These are phyloP conservation scores for Schizophyllum amplum DNA, from an alignment of 1,284 basidiomycete species.

Conservation along the genomic window DNA sequence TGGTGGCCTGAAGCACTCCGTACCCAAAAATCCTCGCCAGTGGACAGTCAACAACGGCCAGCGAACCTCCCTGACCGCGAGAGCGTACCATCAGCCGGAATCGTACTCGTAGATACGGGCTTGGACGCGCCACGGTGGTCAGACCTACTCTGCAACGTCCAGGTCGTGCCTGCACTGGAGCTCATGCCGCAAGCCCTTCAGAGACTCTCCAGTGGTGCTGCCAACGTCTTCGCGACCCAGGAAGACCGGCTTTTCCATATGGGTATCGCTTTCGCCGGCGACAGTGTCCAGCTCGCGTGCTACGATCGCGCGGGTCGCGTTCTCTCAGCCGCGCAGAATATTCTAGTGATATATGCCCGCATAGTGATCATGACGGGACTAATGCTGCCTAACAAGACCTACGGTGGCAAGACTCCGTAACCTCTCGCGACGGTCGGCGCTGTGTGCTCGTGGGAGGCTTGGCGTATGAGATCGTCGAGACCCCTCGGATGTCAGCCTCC, in stretches of 20 bases:
- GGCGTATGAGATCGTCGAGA: not conserved
- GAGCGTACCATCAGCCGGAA: not conserved
- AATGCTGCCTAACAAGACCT: not conserved
- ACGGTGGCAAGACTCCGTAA: constrained; percentile 2
- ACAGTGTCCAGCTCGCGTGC: not conserved
- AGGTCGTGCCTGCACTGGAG: not conserved
- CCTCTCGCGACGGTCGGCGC: constrained; percentile 1
- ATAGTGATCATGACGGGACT: not conserved
- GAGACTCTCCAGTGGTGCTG: not conserved
- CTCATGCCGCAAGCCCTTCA: not conserved
- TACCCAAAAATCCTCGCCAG: not conserved
- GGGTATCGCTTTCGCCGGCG: not conserved
- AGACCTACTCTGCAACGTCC: not conserved
- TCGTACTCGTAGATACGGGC: not conserved
- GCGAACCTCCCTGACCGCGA: not conserved
- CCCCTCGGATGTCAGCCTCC: too few species aligned
- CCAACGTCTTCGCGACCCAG: not conserved
- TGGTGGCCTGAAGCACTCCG: not conserved
- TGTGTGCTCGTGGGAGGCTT: constrained; percentile 4
- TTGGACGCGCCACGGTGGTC: not conserved
- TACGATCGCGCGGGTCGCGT: not conserved
- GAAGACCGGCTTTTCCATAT: not conserved
- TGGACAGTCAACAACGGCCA: not conserved
- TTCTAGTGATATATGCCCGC: not conserved
- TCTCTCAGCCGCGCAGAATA: not conserved